Evolutionary conservation across 2,329 filamentous ascomycete species (phyloP).

Genomic region (Parasarocladium wereldwijsianum): DNA sequence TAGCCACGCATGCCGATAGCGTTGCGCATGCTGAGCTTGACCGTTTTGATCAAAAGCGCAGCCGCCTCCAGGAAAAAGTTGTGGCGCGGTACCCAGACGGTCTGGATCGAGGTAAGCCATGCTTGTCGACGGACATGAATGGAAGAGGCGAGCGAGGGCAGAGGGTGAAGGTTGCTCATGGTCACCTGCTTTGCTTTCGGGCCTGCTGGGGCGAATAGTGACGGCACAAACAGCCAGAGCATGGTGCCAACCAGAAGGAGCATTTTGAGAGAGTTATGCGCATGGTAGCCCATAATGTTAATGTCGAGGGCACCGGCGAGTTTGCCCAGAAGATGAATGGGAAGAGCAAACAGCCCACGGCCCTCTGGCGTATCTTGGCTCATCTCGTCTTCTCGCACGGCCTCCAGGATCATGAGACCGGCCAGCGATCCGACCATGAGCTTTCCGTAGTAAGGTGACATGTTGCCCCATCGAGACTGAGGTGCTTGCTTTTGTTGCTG

Average conservation of each 20-base stretch:
- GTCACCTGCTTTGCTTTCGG: conserved; percentile 39
- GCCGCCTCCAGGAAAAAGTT: conserved; percentile 75
- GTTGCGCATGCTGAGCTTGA: conserved; percentile 70
- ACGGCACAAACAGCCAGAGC: conserved; percentile 40
- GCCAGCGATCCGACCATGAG: conserved; percentile 88
- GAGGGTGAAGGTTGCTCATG: conserved; percentile 29
- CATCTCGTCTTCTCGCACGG: conserved; percentile 52
- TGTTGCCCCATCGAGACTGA: conserved; percentile 37
- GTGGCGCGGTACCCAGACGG: conserved; percentile 79
- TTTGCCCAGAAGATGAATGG: conserved; percentile 39
- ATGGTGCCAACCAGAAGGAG: conserved; percentile 36
- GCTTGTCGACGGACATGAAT: conserved; percentile 77
- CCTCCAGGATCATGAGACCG: conserved; percentile 83
- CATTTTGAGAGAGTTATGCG: conserved; percentile 37
- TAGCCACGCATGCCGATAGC: conserved; percentile 65
- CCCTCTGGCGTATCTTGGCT: conserved; percentile 49
- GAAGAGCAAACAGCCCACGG: conserved; percentile 51
- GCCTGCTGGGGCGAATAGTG: conserved; percentile 26
- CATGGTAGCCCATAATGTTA: conserved; percentile 38
- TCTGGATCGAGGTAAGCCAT: conserved; percentile 87
- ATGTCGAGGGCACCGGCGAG: conserved; percentile 33
- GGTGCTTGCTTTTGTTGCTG: conserved; percentile 35
- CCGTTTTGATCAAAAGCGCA: conserved; percentile 63
- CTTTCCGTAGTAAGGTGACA: conserved; percentile 50
- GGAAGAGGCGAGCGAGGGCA: conserved; percentile 63